phyloP scores from a whole-genome alignment of 495 filamentous ascomycete genomes.

The Cairneyella variabilis region DNA sequence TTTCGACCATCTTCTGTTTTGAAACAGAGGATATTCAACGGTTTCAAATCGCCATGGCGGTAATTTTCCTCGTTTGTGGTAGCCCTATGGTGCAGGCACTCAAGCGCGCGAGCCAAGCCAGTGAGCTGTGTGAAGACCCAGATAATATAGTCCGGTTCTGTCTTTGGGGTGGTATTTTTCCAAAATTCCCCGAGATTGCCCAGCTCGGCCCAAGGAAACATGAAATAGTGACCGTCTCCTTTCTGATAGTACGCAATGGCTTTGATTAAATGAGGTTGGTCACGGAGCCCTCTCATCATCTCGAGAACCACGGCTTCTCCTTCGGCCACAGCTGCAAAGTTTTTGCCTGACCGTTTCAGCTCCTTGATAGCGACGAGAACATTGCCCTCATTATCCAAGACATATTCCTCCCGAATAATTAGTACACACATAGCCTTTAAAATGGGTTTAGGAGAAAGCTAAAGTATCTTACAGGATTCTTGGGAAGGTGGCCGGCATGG shows the following conservation, averaged over 20 bases:
- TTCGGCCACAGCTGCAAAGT: conserved; percentile 2
- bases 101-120: background rate
- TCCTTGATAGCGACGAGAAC: background rate
- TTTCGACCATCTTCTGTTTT: background rate
- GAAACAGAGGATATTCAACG: conserved; percentile 22
- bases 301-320: background rate
- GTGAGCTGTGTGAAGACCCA: background rate
- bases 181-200: conserved; percentile 20
- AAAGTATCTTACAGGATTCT: background rate
- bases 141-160: background rate
- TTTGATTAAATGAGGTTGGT: conserved; percentile 10
- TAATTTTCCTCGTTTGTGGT: background rate
- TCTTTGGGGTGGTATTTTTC: background rate
- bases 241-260: conserved; percentile 13
- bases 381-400: background rate
- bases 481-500: background rate
- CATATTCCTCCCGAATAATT: background rate
- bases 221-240: conserved; percentile 11
- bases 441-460: background rate
- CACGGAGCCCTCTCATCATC: conserved; percentile 4
- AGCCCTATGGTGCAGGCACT: background rate
- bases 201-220: conserved; percentile 20
- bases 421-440: background rate
- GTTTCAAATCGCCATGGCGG: conserved; percentile 22
- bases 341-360: background rate